Percentiles rank a stretch among this genome's conserved stretches.
Evolutionary conservation across 1,139 yeast species (phyloP).

Genomic region (Komagataea norvegica): DNA sequence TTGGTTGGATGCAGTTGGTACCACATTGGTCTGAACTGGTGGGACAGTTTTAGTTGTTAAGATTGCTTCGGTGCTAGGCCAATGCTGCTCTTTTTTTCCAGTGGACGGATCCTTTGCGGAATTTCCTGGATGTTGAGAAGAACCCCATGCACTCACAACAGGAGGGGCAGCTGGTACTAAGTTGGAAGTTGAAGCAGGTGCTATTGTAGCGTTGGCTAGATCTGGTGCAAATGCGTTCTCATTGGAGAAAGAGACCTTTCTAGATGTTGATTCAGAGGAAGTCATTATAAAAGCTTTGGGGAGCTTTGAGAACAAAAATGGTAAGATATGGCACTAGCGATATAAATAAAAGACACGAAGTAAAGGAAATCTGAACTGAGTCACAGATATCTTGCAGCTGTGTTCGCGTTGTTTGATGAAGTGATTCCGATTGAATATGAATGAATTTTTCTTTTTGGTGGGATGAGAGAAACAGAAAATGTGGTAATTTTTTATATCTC

Average conservation of each 20-base stretch:
- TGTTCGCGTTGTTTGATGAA: too few species aligned
- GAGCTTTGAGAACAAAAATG: background rate
- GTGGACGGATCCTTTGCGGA: background rate
- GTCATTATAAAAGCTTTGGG: conserved; percentile 3
- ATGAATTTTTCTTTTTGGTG: background rate
- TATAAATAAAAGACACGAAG: background rate
- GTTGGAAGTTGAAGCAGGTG: conserved; percentile 18
- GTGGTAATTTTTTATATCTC: too few species aligned
- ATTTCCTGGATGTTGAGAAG: conserved; percentile 3
- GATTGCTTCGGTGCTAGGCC: conserved; percentile 22
- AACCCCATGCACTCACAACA: conserved; percentile 28
- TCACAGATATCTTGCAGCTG: too few species aligned
- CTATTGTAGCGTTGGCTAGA: conserved; percentile 6
- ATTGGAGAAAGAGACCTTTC: conserved; percentile 3
- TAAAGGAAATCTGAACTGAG: too few species aligned
- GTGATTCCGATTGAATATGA: background rate
- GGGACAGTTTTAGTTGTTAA: conserved; percentile 8
- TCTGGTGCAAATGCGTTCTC: conserved; percentile 4
- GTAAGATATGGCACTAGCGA: background rate
- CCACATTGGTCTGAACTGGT: background rate
- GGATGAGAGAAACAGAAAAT: too few species aligned
- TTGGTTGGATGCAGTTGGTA: conserved; percentile 1
- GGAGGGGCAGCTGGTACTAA: conserved; percentile 31
- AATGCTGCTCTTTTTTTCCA: conserved; percentile 14
- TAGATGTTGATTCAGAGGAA: conserved; percentile 4